These are phyloP conservation scores for Daldinia loculata DNA, from an alignment of 495 filamentous ascomycete species.

Conservation along the genomic window DNA sequence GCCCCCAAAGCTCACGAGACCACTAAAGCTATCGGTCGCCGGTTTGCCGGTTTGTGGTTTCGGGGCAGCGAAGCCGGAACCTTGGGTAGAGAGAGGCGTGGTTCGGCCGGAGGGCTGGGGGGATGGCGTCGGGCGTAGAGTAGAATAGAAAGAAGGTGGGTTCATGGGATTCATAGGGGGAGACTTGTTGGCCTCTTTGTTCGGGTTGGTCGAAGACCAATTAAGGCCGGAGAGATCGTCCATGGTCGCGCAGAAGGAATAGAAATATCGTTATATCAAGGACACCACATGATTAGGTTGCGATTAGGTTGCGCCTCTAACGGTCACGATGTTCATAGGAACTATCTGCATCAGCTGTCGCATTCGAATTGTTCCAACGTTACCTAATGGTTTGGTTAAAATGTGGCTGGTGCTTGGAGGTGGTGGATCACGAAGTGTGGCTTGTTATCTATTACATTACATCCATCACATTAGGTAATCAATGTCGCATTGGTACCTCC, in stretches of 20 bases:
- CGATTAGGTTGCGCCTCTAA: background rate
- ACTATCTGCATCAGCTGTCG: slow-evolving; percentile 26
- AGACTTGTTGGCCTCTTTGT: slow-evolving; percentile 55
- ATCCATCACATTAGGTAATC: background rate
- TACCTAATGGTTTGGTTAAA: background rate
- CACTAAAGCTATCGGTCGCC: slow-evolving; percentile 85
- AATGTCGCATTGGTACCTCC: background rate
- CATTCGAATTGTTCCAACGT: slow-evolving; percentile 16
- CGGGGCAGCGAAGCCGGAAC: slow-evolving; percentile 58
- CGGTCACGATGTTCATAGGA: slow-evolving; percentile 26
- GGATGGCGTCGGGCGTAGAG: slow-evolving; percentile 68
- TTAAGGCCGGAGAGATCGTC: slow-evolving; percentile 63
- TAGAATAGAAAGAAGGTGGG: slow-evolving; percentile 64
- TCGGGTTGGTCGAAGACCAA: slow-evolving; percentile 57
- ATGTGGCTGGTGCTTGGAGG: slow-evolving; percentile 15
- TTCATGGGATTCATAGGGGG: slow-evolving; percentile 44
- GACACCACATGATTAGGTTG: slow-evolving; percentile 30
- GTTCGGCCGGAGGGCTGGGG: slow-evolving; percentile 69
- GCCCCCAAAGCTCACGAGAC: slow-evolving; percentile 78
- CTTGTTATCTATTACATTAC: background rate
- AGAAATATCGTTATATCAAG: slow-evolving; percentile 40
- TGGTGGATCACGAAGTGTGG: background rate
- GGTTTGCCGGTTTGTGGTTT: slow-evolving; percentile 68
- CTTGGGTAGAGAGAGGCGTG: slow-evolving; percentile 69
- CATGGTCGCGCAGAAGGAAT: slow-evolving; percentile 49